These are phyloP conservation scores for Coemansia sp. DNA, from an alignment of 192 early-diverging fungal species.

Conservation along the genomic window DNA sequence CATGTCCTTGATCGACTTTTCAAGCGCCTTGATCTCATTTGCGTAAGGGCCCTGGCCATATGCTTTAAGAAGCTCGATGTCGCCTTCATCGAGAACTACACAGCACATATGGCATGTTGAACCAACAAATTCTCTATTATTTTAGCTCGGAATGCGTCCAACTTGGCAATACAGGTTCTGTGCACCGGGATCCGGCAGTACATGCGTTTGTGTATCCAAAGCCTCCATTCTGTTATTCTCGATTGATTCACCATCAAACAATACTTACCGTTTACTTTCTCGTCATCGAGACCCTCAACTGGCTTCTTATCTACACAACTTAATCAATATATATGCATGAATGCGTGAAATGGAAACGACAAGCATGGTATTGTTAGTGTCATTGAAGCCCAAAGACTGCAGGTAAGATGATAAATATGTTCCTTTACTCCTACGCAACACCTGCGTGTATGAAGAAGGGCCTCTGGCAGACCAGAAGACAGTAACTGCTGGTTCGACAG, in stretches of 20 bases:
- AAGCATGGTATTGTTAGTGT: neutral
- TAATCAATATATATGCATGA: neutral
- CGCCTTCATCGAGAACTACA: constrained; percentile 49
- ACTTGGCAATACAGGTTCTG: too few relatives aligned
- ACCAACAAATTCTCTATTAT: neutral
- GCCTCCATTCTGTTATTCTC: neutral
- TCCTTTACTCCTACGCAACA: neutral
- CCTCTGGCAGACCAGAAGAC: neutral
- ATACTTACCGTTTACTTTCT: constrained; percentile 80
- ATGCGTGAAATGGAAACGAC: constrained; percentile 9
- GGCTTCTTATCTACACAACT: constrained; percentile 71
- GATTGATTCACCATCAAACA: neutral
- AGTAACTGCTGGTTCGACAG: too few relatives aligned
- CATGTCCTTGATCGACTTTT: constrained; percentile 93
- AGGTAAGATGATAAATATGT: too few relatives aligned
- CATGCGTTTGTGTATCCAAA: neutral
- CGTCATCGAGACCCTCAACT: constrained; percentile 72
- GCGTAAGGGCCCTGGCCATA: constrained; percentile 99
- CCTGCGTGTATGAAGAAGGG: too few relatives aligned
- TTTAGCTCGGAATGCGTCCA: neutral
- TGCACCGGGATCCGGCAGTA: too few relatives aligned
- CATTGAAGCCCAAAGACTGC: neutral
- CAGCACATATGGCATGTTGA: neutral
- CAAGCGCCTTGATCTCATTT: constrained; percentile 89
- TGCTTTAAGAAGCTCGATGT: constrained; percentile 54